Percentiles rank a stretch among this genome's conserved stretches.
These are phyloP conservation scores for Saccharomyces mikatae DNA, from an alignment of 805 yeast genomes.

Conservation along the genomic window DNA sequence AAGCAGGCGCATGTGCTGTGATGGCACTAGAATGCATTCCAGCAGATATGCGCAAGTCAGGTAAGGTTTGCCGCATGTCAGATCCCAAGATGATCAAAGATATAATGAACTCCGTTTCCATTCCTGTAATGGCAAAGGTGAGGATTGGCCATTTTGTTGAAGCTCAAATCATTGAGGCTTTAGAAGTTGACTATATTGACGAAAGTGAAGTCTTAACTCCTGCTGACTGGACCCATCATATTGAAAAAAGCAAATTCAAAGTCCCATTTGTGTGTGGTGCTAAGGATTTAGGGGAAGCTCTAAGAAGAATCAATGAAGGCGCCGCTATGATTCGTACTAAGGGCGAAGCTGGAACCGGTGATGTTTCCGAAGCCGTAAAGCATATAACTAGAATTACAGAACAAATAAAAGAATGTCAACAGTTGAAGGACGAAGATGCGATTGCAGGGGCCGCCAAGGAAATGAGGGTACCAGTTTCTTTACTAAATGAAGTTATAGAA, in stretches of 20 bases:
- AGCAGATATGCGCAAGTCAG: conserved; percentile 72
- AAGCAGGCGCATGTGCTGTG: conserved; percentile 80
- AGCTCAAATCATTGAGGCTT: conserved; percentile 64
- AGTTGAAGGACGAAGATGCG: conserved; percentile 36
- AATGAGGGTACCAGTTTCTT: conserved; percentile 47
- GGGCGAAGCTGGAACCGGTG: conserved; percentile 87
- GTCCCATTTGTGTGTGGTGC: conserved; percentile 83
- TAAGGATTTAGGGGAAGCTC: conserved; percentile 69
- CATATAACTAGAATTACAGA: conserved; percentile 55
- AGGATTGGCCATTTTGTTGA: conserved; percentile 76
- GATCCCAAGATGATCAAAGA: conserved; percentile 70
- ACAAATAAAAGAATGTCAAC: conserved; percentile 36
- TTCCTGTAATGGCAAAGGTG: conserved; percentile 78
- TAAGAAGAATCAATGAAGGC: conserved; percentile 69
- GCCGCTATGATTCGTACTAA: conserved; percentile 81
- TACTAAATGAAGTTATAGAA: conserved; percentile 36
- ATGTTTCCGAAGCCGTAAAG: conserved; percentile 68
- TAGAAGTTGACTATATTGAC: conserved; percentile 70
- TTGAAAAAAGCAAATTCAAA: conserved; percentile 47
- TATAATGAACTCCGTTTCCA: conserved; percentile 55
- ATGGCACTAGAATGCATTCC: conserved; percentile 82
- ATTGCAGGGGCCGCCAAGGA: conserved; percentile 45
- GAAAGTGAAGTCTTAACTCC: conserved; percentile 79
- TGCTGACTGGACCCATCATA: conserved; percentile 62
- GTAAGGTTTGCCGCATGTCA: conserved; percentile 80